Conservation (phyloP, 345 rosid genomes). For the Iberis pinnata region DNA sequence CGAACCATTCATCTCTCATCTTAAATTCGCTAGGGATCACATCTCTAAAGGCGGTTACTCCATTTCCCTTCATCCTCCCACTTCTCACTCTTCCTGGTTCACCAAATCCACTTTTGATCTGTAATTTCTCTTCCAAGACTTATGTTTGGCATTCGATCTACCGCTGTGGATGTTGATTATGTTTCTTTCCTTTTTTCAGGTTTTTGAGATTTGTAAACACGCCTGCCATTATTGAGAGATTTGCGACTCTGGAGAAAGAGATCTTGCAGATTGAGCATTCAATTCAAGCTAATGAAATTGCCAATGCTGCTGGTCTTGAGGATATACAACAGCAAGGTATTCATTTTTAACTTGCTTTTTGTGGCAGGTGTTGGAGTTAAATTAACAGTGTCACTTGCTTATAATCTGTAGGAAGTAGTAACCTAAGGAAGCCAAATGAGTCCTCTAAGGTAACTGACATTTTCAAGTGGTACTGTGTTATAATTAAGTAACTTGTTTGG, state of each 20-base stretch:
- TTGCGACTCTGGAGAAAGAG: constrained; percentile 62
- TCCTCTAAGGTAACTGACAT: constrained; percentile 40
- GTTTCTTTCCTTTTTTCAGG: constrained; percentile 28
- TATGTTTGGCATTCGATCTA: too few relatives aligned
- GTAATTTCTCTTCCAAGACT: constrained; percentile 33
- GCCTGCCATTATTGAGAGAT: constrained; percentile 87
- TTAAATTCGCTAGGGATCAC: constrained; percentile 66
- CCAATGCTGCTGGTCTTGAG: constrained; percentile 28
- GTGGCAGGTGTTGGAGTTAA: not conserved
- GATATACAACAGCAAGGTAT: constrained; percentile 42
- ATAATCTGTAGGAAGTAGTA: constrained; percentile 28
- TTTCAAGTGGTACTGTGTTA: not conserved
- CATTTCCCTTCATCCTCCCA: constrained; percentile 59
- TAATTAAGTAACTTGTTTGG: not conserved
- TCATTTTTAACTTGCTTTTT: too few relatives aligned
- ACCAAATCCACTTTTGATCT: constrained; percentile 80
- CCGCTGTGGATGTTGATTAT: not conserved
- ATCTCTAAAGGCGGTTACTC: constrained; percentile 84
- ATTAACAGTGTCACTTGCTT: not conserved
- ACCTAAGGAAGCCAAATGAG: constrained; percentile 38
- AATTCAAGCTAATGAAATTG: constrained; percentile 48
- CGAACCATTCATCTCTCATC: constrained; percentile 72
- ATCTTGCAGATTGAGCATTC: constrained; percentile 65
- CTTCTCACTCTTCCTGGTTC: constrained; percentile 54
- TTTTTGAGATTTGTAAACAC: constrained; percentile 82